Evolutionary conservation across 139 green algal genomes (phyloP).

Genomic region (Zygnema cylindricum): DNA sequence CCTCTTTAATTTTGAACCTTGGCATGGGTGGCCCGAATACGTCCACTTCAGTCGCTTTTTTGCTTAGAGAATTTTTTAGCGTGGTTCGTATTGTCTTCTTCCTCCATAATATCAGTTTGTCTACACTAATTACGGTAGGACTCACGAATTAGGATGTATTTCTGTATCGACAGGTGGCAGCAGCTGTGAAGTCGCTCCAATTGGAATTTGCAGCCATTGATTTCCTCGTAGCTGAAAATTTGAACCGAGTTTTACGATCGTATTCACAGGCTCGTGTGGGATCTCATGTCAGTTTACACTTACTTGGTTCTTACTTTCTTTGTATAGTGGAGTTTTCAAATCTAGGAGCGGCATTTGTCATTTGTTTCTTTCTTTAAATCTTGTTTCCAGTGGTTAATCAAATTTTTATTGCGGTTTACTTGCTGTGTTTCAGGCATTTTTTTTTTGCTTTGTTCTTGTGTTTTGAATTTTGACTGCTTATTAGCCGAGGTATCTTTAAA

Average conservation of each 20-base stretch:
- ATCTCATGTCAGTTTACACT: conserved; percentile 1
- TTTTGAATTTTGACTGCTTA: too few species aligned
- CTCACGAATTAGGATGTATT: neutral
- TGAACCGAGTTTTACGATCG: conserved; percentile 15
- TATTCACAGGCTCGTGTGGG: conserved; percentile 20
- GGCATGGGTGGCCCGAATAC: neutral
- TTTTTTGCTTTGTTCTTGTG: too few species aligned
- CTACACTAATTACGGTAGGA: neutral
- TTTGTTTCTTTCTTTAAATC: neutral
- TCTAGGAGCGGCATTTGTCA: neutral
- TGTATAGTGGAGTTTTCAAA: neutral
- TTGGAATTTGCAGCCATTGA: conserved; percentile 42
- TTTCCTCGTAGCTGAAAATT: conserved; percentile 17
- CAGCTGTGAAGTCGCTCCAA: neutral
- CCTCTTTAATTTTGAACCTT: neutral
- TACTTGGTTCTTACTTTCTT: neutral
- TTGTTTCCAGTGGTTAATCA: neutral
- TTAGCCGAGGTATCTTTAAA: too few species aligned
- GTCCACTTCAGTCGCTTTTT: neutral
- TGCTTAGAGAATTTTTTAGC: too few species aligned
- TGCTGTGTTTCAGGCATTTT: neutral
- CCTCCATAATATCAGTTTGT: neutral
- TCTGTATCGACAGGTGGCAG: conserved; percentile 20
- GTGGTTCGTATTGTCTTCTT: neutral
- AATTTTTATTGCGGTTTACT: too few species aligned